phyloP scores from a whole-genome alignment of 2,329 filamentous ascomycete genomes.

The Cercospora sp. region DNA sequence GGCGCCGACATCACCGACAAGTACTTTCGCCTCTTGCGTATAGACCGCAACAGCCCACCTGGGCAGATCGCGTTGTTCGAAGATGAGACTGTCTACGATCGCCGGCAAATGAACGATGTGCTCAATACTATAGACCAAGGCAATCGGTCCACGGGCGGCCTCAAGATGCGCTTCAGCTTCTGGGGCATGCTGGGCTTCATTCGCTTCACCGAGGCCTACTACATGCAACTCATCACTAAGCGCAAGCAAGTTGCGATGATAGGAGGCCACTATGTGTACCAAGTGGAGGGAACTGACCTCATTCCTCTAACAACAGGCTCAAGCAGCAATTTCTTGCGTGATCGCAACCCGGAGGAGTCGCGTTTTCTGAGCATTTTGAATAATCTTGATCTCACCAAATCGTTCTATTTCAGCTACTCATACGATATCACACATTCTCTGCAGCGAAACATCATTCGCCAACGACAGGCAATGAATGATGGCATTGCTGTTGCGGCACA shows the following conservation, averaged over 20 bases:
- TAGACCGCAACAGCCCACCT: constrained; percentile 81
- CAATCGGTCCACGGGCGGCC: constrained; percentile 83
- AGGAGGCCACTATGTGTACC: constrained; percentile 93
- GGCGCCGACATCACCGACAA: constrained; percentile 87
- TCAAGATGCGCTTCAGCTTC: constrained; percentile 84
- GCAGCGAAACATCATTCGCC: constrained; percentile 85
- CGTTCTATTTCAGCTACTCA: constrained; percentile 98
- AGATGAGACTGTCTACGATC: constrained; percentile 91
- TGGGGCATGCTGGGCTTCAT: constrained; percentile 97
- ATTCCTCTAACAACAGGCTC: constrained; percentile 77
- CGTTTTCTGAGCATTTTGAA: constrained; percentile 86
- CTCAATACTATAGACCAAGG: constrained; percentile 93
- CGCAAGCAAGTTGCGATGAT: constrained; percentile 94
- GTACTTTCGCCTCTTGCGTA: constrained; percentile 88
- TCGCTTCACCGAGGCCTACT: constrained; percentile 90
- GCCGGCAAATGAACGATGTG: constrained; percentile 89
- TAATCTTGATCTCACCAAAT: constrained; percentile 84
- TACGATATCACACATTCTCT: constrained; percentile 93
- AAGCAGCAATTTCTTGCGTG: constrained; percentile 68
- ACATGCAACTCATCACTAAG: constrained; percentile 96
- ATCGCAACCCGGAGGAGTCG: constrained; percentile 83
- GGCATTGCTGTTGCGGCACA: constrained; percentile 58
- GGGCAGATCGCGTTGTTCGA: constrained; percentile 82
- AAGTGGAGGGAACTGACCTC: constrained; percentile 89
- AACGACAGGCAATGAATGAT: constrained; percentile 68